Evolutionary conservation across 345 rosid genomes (phyloP).

Genomic region (Eucalyptus regnans): DNA sequence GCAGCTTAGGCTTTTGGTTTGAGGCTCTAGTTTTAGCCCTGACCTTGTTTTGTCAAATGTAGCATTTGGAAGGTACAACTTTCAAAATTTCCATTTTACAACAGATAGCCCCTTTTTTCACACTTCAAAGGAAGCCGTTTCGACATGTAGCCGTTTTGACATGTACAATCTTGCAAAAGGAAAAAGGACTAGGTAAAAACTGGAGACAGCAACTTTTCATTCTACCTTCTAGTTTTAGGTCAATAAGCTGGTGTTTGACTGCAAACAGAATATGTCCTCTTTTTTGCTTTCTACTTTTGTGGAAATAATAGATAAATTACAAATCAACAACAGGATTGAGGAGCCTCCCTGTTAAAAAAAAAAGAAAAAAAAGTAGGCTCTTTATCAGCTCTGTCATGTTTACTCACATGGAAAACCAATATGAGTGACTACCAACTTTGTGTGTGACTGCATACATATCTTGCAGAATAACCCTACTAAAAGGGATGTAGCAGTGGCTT

Average conservation of each 20-base stretch:
- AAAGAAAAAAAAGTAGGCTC: background rate
- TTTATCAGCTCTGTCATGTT: background rate
- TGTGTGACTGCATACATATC: background rate
- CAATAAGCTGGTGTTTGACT: background rate
- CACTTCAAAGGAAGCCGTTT: background rate
- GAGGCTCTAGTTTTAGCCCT: background rate
- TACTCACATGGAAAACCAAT: background rate
- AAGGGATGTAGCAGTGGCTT: background rate
- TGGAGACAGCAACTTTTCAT: background rate
- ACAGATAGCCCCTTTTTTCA: background rate
- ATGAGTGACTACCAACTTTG: background rate
- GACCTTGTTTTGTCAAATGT: background rate
- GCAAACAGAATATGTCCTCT: background rate
- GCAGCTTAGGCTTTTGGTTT: background rate
- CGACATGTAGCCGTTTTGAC: background rate
- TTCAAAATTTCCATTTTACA: background rate
- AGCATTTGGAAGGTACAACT: background rate
- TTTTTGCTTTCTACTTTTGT: background rate
- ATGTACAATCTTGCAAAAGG: background rate
- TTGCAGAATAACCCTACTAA: background rate
- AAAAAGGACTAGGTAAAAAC: background rate
- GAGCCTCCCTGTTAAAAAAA: background rate
- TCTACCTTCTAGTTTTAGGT: background rate
- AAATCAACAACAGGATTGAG: background rate
- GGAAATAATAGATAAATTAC: background rate